Evolutionary conservation across 202 grass and related monocot genomes (phyloP).

Genomic region (Miscanthus sacchariflorus): DNA sequence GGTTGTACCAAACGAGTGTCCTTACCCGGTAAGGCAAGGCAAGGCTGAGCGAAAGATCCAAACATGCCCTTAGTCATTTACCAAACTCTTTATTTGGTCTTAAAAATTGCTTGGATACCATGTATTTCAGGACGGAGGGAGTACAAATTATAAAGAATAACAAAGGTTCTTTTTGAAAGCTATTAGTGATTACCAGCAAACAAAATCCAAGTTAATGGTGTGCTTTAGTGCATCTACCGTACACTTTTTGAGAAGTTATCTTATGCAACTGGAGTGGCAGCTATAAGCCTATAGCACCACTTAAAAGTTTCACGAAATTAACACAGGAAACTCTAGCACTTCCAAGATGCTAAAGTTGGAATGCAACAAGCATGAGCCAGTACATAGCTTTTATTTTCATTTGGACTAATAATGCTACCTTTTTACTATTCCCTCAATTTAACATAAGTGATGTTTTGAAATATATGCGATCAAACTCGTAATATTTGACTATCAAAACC

Average conservation of each 20-base stretch:
- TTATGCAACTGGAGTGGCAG: background rate
- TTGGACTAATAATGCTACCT: constrained; percentile 17
- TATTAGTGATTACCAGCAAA: background rate
- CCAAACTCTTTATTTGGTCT: background rate
- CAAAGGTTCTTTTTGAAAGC: background rate
- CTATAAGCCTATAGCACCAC: constrained; percentile 23
- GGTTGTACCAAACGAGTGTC: no score
- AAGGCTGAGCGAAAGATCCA: background rate
- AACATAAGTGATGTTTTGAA: background rate
- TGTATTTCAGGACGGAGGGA: background rate
- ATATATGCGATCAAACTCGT: background rate
- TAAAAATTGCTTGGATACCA: background rate
- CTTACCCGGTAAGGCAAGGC: no score
- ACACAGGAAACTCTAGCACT: background rate
- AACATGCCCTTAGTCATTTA: background rate
- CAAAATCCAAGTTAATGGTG: background rate
- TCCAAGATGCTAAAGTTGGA: constrained; percentile 50
- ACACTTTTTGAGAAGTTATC: background rate
- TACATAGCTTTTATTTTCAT: constrained; percentile 28
- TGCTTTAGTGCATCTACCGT: background rate
- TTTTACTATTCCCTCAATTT: constrained; percentile 27
- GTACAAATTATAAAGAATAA: background rate
- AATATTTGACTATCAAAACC: background rate
- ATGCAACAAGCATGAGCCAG: constrained; percentile 33
- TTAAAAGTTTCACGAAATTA: constrained; percentile 40